These are phyloP conservation scores for Trichoderma koningii DNA, from an alignment of 2,329 filamentous ascomycete genomes.

Conservation along the genomic window DNA sequence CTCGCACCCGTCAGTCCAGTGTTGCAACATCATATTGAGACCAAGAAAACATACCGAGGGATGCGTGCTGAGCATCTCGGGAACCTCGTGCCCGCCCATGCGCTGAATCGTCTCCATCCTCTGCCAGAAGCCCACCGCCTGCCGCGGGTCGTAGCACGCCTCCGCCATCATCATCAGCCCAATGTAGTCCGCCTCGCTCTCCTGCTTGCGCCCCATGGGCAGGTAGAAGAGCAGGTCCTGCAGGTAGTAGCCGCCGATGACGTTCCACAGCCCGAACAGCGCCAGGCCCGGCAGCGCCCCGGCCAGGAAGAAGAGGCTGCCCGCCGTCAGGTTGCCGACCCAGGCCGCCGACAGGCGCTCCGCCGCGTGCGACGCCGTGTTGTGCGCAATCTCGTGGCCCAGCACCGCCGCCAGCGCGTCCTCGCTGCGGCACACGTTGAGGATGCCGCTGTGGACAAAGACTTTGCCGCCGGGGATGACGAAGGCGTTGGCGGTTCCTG, in stretches of 20 bases:
- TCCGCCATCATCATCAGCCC: slow-evolving; percentile 82
- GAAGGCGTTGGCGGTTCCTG: slow-evolving; percentile 69
- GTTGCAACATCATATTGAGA: not conserved
- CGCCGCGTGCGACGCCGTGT: slow-evolving; percentile 66
- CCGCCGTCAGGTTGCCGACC: slow-evolving; percentile 55
- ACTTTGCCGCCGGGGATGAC: slow-evolving; percentile 79
- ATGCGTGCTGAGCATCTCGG: slow-evolving; percentile 76
- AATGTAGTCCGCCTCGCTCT: slow-evolving; percentile 78
- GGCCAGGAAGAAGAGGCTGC: slow-evolving; percentile 52
- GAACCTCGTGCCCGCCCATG: slow-evolving; percentile 51
- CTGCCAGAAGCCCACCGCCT: slow-evolving; percentile 67
- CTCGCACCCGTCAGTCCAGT: too few relatives aligned
- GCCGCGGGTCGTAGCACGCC: slow-evolving; percentile 72
- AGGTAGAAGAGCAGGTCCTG: slow-evolving; percentile 65
- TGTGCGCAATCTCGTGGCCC: slow-evolving; percentile 79
- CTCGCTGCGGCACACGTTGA: slow-evolving; percentile 67
- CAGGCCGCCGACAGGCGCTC: slow-evolving; percentile 62
- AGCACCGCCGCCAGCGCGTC: slow-evolving; percentile 73
- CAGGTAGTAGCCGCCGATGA: slow-evolving; percentile 49
- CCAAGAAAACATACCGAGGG: slow-evolving; percentile 57
- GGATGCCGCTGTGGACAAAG: slow-evolving; percentile 74
- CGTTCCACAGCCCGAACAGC: slow-evolving; percentile 44
- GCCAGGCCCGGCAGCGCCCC: slow-evolving; percentile 46
- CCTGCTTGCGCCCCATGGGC: slow-evolving; percentile 71
- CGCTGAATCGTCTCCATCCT: slow-evolving; percentile 60